Percentiles rank a stretch among this genome's conserved stretches.
These are phyloP conservation scores for Spiraea crenata DNA, from an alignment of 331 rosid genomes.

Conservation along the genomic window DNA sequence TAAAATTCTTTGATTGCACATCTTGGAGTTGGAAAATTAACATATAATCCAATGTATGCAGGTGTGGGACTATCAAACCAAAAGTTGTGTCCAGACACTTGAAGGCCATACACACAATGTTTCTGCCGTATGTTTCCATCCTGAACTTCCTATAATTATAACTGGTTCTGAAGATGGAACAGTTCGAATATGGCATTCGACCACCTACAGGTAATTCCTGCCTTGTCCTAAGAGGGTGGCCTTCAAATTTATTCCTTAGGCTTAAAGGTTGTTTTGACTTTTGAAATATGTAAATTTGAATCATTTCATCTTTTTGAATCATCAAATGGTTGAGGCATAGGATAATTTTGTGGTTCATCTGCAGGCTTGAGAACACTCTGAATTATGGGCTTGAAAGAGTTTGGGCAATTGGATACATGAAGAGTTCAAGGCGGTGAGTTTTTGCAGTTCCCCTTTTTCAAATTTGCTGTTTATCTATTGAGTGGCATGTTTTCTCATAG, in stretches of 20 bases:
- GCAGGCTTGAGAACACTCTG: constrained; percentile 98
- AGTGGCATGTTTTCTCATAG: background rate
- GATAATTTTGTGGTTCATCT: constrained; percentile 3
- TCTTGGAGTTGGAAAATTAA: constrained; percentile 21
- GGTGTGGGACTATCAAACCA: constrained; percentile 99
- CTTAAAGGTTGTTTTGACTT: background rate
- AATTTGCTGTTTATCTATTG: background rate
- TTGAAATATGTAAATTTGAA: background rate
- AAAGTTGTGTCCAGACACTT: constrained; percentile 98
- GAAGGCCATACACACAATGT: constrained; percentile 99
- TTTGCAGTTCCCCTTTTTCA: constrained; percentile 7
- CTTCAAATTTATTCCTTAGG: background rate
- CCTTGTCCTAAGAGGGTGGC: background rate
- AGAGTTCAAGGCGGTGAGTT: constrained; percentile 91
- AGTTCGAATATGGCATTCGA: constrained; percentile 98
- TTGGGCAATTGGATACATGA: constrained; percentile 99
- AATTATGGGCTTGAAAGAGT: constrained; percentile 99
- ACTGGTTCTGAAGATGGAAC: constrained; percentile 99
- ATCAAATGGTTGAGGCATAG: background rate
- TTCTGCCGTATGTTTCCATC: constrained; percentile 98
- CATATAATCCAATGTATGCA: constrained; percentile 37
- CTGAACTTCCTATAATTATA: constrained; percentile 96
- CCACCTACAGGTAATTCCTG: constrained; percentile 78
- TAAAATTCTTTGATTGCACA: constrained; percentile 12
- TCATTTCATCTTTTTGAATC: background rate